Evolutionary conservation across 345 rosid species (phyloP).

Genomic region (Syzygium oleosum): DNA sequence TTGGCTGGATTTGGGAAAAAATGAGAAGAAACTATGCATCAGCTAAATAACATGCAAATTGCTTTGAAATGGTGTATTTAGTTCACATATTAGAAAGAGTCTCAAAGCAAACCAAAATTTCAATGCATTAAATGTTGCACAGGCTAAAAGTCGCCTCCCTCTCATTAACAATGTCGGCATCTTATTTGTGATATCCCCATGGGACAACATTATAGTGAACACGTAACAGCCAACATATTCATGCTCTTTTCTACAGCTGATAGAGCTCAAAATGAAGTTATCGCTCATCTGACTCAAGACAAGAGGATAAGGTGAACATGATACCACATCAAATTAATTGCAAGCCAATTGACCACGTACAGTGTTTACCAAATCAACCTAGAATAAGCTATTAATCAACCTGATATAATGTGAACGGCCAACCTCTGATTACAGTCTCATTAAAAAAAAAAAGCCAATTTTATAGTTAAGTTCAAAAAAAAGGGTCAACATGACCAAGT

Average conservation of each 20-base stretch:
- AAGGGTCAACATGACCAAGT: not conserved
- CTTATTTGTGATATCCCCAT: not conserved
- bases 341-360: not conserved
- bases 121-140: not conserved
- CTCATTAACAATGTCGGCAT: not conserved
- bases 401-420: not conserved
- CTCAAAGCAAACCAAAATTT: not conserved
- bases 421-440: not conserved
- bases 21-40: not conserved
- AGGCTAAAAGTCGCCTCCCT: not conserved
- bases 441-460: not conserved
- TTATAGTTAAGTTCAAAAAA: not conserved
- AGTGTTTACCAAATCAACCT: not conserved
- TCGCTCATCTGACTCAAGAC: not conserved
- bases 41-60: not conserved
- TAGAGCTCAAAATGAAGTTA: not conserved
- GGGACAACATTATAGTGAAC: not conserved
- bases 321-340: not conserved
- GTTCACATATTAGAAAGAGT: not conserved
- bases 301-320: not conserved
- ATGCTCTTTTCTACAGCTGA: not conserved
- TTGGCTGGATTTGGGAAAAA: slow-evolving; percentile 32
- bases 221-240: not conserved
- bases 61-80: not conserved
- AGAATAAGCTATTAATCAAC: not conserved